Evolutionary conservation across 345 rosid species (phyloP).

Genomic region (Jatropha curcas): DNA sequence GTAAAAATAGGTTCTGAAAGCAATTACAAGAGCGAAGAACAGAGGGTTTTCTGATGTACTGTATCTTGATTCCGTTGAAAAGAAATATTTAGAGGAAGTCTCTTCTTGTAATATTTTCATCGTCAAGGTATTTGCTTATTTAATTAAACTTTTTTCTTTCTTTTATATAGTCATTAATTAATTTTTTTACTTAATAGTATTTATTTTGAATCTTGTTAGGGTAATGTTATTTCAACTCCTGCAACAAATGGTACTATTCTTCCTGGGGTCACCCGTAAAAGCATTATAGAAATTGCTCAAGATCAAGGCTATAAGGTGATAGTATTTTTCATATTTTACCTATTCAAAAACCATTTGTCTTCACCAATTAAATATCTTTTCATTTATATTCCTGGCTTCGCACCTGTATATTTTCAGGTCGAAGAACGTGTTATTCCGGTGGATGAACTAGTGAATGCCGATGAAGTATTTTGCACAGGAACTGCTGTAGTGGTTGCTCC

Average conservation of each 20-base stretch:
- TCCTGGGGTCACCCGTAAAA: slow-evolving; percentile 68
- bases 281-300: slow-evolving; percentile 64
- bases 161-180: background rate
- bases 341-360: too few species aligned
- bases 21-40: slow-evolving; percentile 56
- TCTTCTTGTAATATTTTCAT: slow-evolving; percentile 82
- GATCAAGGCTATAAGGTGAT: slow-evolving; percentile 70
- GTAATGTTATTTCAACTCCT: slow-evolving; percentile 69
- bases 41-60: slow-evolving; percentile 80
- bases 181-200: too few species aligned
- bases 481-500: slow-evolving; percentile 53
- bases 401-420: too few species aligned
- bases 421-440: slow-evolving; percentile 40
- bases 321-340: background rate
- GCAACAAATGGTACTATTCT: slow-evolving; percentile 76
- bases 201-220: slow-evolving; percentile 37
- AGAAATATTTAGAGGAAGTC: slow-evolving; percentile 72
- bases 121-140: slow-evolving; percentile 57
- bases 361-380: too few species aligned
- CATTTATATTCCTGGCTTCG: too few species aligned
- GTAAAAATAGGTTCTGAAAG: slow-evolving; percentile 74
- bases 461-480: slow-evolving; percentile 59
- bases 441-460: slow-evolving; percentile 48
- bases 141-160: background rate
- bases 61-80: slow-evolving; percentile 67